Evolutionary conservation across 805 yeast genomes (phyloP), one percentile per base, ranked within the genome.

Genomic region (Saccharomyces jurei): DNA sequence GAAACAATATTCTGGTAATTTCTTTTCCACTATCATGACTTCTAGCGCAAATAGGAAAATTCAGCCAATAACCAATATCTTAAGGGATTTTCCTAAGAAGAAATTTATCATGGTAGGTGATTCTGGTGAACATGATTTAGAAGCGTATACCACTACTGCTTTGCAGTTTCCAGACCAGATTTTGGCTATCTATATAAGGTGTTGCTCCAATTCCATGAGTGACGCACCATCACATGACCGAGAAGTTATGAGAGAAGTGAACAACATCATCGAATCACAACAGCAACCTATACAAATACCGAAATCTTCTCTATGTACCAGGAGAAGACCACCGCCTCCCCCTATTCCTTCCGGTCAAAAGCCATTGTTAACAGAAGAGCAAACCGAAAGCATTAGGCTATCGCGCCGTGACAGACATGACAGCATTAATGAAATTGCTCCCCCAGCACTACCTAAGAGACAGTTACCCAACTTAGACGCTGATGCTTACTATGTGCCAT

Each of bases 101-200:
- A 83, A 80, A 63, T 92, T 94, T 66, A 78, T 94, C 26, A 73
- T 96, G 51, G 79, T 94, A 14, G 99, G 99, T 31, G 99, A 94
- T 67, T 86, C 97, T 2, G 98, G 98, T 1, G 99, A 94, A 66
- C 86, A 85, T 59, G 99, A 94, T 72, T 73, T 92, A 47, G 99
- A 95, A 64, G 96, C 97, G 0, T 94, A 94, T 67, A 77, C 82
- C 5, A 84, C 84, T 28, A 71, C 90, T 32, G 87, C 95, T 0
- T 71, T 74, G 44, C 59, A 66, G 31, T 81, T 73, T 62, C 96
- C 96, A 0, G 71, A 74, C 3, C 85, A 82, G 57, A 75, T 94
- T 0, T 58, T 79, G 25, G 95, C 86, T 0, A 88, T 94, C 4
- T 91, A 82, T 66, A 87, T 94, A 36, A 74, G 98, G 46, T 87